Conservation (phyloP, 129 eudicot species). For the Pulicaria dysenterica region DNA sequence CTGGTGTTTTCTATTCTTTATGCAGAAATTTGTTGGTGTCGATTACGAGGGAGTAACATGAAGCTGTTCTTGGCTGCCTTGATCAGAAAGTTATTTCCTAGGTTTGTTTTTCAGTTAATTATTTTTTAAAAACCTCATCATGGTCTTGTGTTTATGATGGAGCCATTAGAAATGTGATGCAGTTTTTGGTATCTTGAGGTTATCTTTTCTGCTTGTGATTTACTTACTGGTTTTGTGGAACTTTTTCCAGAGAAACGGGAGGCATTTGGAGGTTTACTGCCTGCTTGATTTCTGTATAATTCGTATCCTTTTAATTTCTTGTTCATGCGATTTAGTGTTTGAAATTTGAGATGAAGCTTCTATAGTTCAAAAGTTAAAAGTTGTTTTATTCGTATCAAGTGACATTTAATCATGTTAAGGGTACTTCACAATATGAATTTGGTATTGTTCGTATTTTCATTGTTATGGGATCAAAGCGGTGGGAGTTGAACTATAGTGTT, state of each 20-base stretch:
- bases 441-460: too few relatives aligned
- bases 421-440: not conserved
- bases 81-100: not conserved
- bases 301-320: slow-evolving; percentile 6
- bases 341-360: not conserved
- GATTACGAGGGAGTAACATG: not conserved
- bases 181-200: not conserved
- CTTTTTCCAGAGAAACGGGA: slow-evolving; percentile 25
- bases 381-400: not conserved
- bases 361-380: not conserved
- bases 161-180: not conserved
- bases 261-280: slow-evolving; percentile 22
- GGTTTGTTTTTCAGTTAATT: slow-evolving; percentile 4
- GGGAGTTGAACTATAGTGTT: too few relatives aligned
- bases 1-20: not conserved
- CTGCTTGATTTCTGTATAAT: slow-evolving; percentile 9
- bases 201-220: not conserved
- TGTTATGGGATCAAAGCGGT: too few relatives aligned
- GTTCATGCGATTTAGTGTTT: not conserved
- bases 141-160: not conserved
- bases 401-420: not conserved
- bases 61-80: slow-evolving; percentile 20
- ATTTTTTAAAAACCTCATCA: slow-evolving; percentile 14
- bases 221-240: slow-evolving; percentile 23
- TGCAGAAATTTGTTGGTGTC: slow-evolving; percentile 28